Percentiles rank a stretch among this genome's conserved stretches.
phyloP scores from a whole-genome alignment of 202 grass and related monocot genomes.

The Zizania palustris region DNA sequence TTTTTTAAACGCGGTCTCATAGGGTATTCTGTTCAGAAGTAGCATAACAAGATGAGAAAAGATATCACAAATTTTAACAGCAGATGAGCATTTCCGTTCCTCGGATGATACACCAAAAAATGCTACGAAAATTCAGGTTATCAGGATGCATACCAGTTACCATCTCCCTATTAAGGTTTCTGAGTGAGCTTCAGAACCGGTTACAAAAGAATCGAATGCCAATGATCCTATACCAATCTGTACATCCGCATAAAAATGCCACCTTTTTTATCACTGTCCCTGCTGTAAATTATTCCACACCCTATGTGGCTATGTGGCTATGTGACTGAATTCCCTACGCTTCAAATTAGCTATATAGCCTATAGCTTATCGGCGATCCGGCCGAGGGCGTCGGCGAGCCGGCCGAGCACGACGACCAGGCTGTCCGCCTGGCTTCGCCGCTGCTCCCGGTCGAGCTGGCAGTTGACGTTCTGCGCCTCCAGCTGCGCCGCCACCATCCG shows the following conservation, averaged over 20 bases:
- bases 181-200: conserved; percentile 28
- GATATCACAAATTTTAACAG: neutral
- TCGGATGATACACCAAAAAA: neutral
- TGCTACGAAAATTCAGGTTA: conserved; percentile 21
- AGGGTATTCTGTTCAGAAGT: no score
- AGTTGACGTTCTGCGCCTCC: conserved; percentile 75
- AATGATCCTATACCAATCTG: conserved; percentile 58
- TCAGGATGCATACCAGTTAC: conserved; percentile 29
- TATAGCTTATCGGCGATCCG: conserved; percentile 90
- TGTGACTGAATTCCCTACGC: conserved; percentile 34
- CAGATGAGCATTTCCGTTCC: neutral
- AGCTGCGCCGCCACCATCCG: conserved; percentile 60
- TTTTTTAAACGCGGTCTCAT: no score
- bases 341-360: neutral
- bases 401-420: conserved; percentile 71
- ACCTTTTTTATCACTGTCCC: neutral
- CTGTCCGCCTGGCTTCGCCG: conserved; percentile 70
- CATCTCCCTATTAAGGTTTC: conserved; percentile 13
- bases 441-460: conserved; percentile 78
- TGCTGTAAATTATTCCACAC: conserved; percentile 42
- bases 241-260: conserved; percentile 50
- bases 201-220: conserved; percentile 59
- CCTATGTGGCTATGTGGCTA: conserved; percentile 19
- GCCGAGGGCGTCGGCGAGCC: conserved; percentile 76
- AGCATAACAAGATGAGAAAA: neutral